These are phyloP conservation scores for Pseudopyricularia cyperi DNA, from an alignment of 2,329 filamentous ascomycete species.

Conservation along the genomic window DNA sequence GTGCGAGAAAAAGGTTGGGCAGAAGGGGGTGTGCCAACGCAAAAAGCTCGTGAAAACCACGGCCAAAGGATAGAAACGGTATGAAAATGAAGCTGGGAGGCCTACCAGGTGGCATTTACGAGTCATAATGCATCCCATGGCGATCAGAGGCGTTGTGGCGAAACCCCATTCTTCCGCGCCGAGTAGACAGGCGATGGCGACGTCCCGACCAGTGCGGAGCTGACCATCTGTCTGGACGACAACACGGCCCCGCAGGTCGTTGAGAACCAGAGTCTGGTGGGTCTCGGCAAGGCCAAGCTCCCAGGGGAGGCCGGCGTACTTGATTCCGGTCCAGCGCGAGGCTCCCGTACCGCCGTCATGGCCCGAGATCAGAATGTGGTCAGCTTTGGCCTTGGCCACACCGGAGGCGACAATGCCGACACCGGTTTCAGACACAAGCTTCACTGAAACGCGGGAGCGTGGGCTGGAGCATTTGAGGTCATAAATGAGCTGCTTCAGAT, in stretches of 20 bases:
- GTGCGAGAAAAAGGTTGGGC: no score
- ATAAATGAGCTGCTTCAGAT: constrained; percentile 95
- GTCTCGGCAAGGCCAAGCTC: constrained; percentile 94
- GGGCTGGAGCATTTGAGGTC: constrained; percentile 95
- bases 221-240: constrained; percentile 96
- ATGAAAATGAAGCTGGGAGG: not conserved
- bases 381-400: constrained; percentile 94
- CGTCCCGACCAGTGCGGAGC: constrained; percentile 80
- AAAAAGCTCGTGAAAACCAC: not conserved
- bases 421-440: constrained; percentile 94
- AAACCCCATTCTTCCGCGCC: constrained; percentile 99
- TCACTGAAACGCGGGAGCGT: constrained; percentile 83
- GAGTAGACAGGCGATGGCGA: constrained; percentile 86
- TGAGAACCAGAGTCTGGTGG: constrained; percentile 89
- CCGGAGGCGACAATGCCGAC: constrained; percentile 95
- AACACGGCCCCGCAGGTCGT: constrained; percentile 88
- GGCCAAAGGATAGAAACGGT: constrained; percentile 17
- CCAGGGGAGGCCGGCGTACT: constrained; percentile 94
- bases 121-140: constrained; percentile 97
- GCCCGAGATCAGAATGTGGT: constrained; percentile 92
- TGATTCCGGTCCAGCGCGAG: constrained; percentile 96
- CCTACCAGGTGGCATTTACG: constrained; percentile 47
- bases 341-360: constrained; percentile 96
- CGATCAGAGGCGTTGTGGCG: constrained; percentile 85
- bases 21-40: no score